These are phyloP conservation scores for Cenococcum geophilum DNA, from an alignment of 495 filamentous ascomycete species.

Conservation along the genomic window DNA sequence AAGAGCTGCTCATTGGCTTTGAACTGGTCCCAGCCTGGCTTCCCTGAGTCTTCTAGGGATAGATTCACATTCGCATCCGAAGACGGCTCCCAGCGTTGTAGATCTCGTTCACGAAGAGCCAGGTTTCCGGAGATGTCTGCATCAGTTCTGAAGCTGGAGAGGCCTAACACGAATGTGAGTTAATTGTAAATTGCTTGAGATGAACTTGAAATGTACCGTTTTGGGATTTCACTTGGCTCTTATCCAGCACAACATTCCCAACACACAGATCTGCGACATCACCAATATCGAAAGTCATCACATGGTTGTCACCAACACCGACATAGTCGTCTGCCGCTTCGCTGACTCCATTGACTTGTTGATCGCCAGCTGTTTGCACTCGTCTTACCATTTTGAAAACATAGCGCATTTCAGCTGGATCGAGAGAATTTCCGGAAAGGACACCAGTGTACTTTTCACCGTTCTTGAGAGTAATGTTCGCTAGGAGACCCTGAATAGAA, in stretches of 20 bases:
- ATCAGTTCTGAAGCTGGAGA: constrained; percentile 73
- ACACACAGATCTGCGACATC: constrained; percentile 66
- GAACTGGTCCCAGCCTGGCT: constrained; percentile 80
- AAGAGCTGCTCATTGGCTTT: constrained; percentile 81
- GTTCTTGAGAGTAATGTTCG: constrained; percentile 61
- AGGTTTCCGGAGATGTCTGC: constrained; percentile 75
- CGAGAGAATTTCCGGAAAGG: constrained; percentile 56
- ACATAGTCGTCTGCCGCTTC: constrained; percentile 50
- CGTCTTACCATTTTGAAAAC: constrained; percentile 79
- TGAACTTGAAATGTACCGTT: constrained; percentile 58
- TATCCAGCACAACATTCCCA: constrained; percentile 48
- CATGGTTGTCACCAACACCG: constrained; percentile 57
- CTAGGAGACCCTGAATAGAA: constrained; percentile 54
- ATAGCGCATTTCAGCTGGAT: constrained; percentile 55
- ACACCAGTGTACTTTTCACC: constrained; percentile 70
- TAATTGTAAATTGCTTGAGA: neutral
- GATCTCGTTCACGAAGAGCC: constrained; percentile 60
- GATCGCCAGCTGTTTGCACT: constrained; percentile 46
- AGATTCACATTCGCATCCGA: constrained; percentile 56
- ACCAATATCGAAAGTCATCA: constrained; percentile 73
- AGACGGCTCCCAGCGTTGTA: constrained; percentile 79
- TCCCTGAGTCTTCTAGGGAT: constrained; percentile 56
- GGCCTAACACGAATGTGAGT: constrained; percentile 34
- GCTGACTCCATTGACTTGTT: constrained; percentile 52
- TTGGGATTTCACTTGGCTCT: constrained; percentile 48